These are phyloP conservation scores for Xylaria cubensis DNA, from an alignment of 495 filamentous ascomycete genomes.

Conservation along the genomic window DNA sequence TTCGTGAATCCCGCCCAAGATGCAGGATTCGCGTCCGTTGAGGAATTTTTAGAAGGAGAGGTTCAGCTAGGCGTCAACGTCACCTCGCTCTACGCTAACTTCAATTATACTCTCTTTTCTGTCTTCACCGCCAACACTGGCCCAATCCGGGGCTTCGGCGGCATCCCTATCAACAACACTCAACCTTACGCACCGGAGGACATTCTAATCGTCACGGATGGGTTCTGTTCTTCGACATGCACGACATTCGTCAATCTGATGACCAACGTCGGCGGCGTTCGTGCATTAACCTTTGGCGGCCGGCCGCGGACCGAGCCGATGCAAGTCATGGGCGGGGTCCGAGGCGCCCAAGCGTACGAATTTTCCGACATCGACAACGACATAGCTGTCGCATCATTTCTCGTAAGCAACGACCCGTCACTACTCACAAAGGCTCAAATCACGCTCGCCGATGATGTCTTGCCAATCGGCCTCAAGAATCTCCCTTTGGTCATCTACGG, in stretches of 20 bases:
- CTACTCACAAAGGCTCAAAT: conserved; percentile 26
- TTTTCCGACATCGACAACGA: conserved; percentile 30
- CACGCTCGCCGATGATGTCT: conserved; percentile 29
- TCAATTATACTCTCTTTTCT: conserved; percentile 17
- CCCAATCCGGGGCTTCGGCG: conserved; percentile 6
- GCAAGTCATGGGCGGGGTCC: conserved; percentile 65
- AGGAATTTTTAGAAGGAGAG: conserved; percentile 7
- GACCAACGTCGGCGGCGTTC: conserved; percentile 62
- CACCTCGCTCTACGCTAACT: conserved; percentile 15
- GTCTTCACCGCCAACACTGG: neutral
- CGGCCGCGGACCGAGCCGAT: conserved; percentile 58
- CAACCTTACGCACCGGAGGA: conserved; percentile 39
- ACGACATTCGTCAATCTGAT: conserved; percentile 64
- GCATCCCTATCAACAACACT: conserved; percentile 11
- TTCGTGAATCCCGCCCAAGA: conserved; percentile 5
- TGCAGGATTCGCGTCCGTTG: conserved; percentile 6
- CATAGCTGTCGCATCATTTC: conserved; percentile 16
- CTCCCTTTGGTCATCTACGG: conserved; percentile 10
- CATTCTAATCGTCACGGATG: conserved; percentile 60
- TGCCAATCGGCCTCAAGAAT: conserved; percentile 32
- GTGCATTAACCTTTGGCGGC: conserved; percentile 65
- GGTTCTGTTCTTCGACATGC: conserved; percentile 68
- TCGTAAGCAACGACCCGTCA: neutral
- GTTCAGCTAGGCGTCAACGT: conserved; percentile 10
- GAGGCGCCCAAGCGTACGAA: conserved; percentile 48